Conservation (phyloP, 352 stramenopile genomes). For the Thalassiosira mediterranea region DNA sequence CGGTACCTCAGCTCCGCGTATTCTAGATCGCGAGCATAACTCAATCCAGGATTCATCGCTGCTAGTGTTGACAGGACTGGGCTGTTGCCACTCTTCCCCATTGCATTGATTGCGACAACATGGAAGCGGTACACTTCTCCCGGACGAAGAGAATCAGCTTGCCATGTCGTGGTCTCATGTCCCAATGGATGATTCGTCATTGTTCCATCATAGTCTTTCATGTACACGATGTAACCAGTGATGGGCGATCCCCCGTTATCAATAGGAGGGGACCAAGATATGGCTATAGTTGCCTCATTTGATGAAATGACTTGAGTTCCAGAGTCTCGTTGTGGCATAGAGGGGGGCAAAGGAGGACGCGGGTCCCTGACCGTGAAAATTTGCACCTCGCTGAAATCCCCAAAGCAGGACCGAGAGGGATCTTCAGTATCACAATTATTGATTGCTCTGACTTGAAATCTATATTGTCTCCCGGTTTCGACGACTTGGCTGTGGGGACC, state of each 20-base stretch:
- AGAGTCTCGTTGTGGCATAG: constrained; percentile 63
- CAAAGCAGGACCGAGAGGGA: constrained; percentile 85
- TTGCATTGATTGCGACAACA: constrained; percentile 87
- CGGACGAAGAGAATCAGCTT: constrained; percentile 74
- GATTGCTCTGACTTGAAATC: constrained; percentile 92
- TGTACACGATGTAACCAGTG: constrained; percentile 91
- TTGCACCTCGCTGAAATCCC: constrained; percentile 88
- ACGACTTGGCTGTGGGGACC: constrained; percentile 81
- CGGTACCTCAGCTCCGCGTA: constrained; percentile 47
- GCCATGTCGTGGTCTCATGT: constrained; percentile 45
- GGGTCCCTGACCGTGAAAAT: constrained; percentile 90
- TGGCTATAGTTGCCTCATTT: constrained; percentile 74
- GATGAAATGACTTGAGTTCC: constrained; percentile 52
- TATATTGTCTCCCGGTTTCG: constrained; percentile 90
- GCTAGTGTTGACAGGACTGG: constrained; percentile 90
- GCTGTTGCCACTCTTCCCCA: constrained; percentile 86
- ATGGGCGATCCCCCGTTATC: constrained; percentile 93
- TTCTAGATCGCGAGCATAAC: constrained; percentile 32
- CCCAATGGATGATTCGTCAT: constrained; percentile 67
- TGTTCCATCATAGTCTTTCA: constrained; percentile 66
- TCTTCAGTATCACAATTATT: constrained; percentile 91
- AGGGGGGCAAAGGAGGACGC: constrained; percentile 87
- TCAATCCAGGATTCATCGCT: constrained; percentile 79
- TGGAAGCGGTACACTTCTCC: constrained; percentile 93
- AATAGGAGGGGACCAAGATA: constrained; percentile 86